Conservation (phyloP, 805 yeast species). For the Isabelozyma gotoi region DNA sequence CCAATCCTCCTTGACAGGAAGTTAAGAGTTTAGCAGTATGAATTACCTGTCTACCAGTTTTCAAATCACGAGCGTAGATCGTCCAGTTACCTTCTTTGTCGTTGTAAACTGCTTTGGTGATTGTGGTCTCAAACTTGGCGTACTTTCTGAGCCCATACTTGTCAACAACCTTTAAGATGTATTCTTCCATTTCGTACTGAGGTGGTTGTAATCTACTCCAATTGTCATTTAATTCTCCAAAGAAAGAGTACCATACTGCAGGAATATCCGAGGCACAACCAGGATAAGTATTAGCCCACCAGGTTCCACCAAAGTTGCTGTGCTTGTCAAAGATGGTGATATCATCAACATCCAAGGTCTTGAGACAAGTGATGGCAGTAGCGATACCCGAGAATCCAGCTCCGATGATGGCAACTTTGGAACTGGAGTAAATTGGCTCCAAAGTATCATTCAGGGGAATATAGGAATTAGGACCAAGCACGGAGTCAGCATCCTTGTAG, state of each 20-base stretch:
- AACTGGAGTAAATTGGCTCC: constrained; percentile 19
- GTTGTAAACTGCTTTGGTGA: constrained; percentile 19
- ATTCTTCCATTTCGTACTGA: constrained; percentile 42
- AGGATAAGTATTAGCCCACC: constrained; percentile 47
- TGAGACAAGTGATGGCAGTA: constrained; percentile 25
- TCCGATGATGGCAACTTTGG: constrained; percentile 38
- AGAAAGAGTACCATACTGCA: constrained; percentile 40
- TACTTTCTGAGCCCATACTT: constrained; percentile 22
- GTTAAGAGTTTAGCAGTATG: constrained; percentile 29
- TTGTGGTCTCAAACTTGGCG: constrained; percentile 20
- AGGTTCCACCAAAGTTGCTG: constrained; percentile 41
- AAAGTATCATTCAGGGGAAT: constrained; percentile 15
- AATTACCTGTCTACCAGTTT: constrained; percentile 27
- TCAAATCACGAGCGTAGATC: constrained; percentile 21
- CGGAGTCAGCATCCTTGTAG: constrained; percentile 23
- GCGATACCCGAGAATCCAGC: constrained; percentile 42
- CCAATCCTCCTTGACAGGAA: constrained; percentile 37
- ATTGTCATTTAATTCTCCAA: constrained; percentile 29
- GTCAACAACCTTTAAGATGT: constrained; percentile 30
- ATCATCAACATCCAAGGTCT: constrained; percentile 26
- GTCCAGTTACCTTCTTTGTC: constrained; percentile 28
- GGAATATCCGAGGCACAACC: constrained; percentile 48
- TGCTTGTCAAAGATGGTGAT: constrained; percentile 39
- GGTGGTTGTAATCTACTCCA: constrained; percentile 43
- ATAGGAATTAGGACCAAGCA: constrained; percentile 21